These are phyloP conservation scores for Trichoderma guizhouense DNA, from an alignment of 2,329 filamentous ascomycete species.

Conservation along the genomic window DNA sequence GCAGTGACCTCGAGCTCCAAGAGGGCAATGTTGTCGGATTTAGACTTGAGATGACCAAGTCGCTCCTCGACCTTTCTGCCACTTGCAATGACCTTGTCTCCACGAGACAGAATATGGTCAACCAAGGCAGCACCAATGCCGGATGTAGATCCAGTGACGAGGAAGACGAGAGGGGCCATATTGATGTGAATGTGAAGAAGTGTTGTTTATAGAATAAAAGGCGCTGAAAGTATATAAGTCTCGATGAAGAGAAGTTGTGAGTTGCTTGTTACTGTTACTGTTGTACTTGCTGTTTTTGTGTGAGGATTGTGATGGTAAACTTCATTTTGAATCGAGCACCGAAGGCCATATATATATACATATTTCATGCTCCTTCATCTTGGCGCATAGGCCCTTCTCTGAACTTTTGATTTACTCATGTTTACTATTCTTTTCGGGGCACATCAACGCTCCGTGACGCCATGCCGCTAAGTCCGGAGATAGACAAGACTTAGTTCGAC, in stretches of 20 bases:
- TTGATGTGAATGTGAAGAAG: not conserved
- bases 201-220: not conserved
- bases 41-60: conserved; percentile 24
- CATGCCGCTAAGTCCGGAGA: not conserved
- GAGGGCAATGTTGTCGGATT: conserved; percentile 27
- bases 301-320: not conserved
- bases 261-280: not conserved
- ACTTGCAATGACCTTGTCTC: conserved; percentile 32
- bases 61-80: conserved; percentile 27
- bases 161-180: conserved; percentile 32
- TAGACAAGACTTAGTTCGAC: not conserved
- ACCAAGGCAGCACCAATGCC: conserved; percentile 31
- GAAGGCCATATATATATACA: not conserved
- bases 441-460: not conserved
- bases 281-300: not conserved
- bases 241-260: not conserved
- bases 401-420: not conserved
- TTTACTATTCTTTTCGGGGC: no score
- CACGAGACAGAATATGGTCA: conserved; percentile 26
- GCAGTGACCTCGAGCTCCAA: conserved; percentile 33
- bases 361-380: not conserved
- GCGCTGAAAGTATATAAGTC: no score
- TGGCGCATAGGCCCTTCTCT: not conserved
- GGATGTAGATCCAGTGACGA: conserved; percentile 34
- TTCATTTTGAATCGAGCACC: not conserved